Evolutionary conservation across 768 basidiomycete species (phyloP), one percentile per base, ranked within the genome.

Genomic region (Mrakia blollopis): DNA sequence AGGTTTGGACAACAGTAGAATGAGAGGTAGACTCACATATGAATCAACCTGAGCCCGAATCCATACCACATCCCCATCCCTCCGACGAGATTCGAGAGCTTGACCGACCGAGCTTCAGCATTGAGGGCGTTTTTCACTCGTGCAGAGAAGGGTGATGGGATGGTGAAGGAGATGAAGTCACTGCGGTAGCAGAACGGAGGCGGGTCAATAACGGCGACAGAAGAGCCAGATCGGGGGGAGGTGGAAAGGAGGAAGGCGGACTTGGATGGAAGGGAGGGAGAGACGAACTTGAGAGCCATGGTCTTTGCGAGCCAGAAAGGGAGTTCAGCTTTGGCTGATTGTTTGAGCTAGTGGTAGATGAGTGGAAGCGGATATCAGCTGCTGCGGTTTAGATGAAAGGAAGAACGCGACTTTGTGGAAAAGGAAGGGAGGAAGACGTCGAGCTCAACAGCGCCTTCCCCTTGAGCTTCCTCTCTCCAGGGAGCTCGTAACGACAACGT

Each of bases 271-370:
- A 7, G 23, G 65, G 39, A 68, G n/a, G 39, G 37, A 23, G 52
- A 37, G 32, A 82, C 87, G 72, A 50, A 93, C 92, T 91, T 91
- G 81, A 90, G 90, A 69, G 94, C 88, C 74, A 96, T 86, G 73
- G 91, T 91, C 80, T 93, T 92, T 0, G 91, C 92, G 70, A 98
- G 87, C 95, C 95, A 98, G 79, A 94, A 88, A 3, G 95, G 94
- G 14, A 98, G 85, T 79, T 92, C 91, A 2, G 91, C 85, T 82
- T 93, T 96, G 81, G 88, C 89, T 41, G 87, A 84, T 21, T 89
- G 86, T 77, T 90, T 88, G 76, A 98, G 92, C 94, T 97, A 37
- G 65, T 44, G 9, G 25, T 13, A 30, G 30, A 32, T 41, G 35
- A 37, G 52, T 60, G 70, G 50, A 75, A 32, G 52, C 30, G 63